Base-by-base conservation (phyloP, 2,329 filamentous ascomycete genomes). In the Pseudopyricularia javanii region DNA sequence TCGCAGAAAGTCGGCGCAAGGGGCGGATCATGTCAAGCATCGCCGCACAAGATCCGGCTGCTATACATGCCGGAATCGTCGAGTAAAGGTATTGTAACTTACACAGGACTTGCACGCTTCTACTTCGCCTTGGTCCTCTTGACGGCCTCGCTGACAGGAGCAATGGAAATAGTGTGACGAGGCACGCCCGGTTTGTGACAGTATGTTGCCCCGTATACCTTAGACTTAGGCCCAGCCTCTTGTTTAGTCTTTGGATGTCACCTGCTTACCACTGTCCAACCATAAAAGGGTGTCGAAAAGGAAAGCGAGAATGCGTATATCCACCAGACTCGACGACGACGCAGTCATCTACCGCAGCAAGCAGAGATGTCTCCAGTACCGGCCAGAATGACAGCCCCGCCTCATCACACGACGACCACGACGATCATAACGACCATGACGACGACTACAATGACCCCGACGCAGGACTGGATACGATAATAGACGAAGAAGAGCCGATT, bases 31-130 rank as follows among this genome's bases (percentile, higher is more conserved):
- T 62, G 86, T 94, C 59, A 97, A 97, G 68, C 91, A 97, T 66
- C 85, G 91, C 56, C 82, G 93, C 59, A 97, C 93, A 45, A 79
- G 93, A 60, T 96, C 90, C 57, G 93, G 93, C 28, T 98, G 93
- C 70, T 96, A 76, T 58, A 97, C 91, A 48, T 98, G 93, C 68
- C 80, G 93, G 55, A 85, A 84, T 61, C 80, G 93, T 59, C 81
- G 93, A 66, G 91, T 97, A 51, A 97, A 86, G 75, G 82, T 83
- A 71, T 50, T 14, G 20, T 15, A 40, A 43, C 33, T 47, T 43
- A 5, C 24, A 35, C 28, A 24, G 4, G 9, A 15, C 12, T 12
- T n/a, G n/a, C 35, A 7, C 7, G n/a, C n/a, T 7, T 49, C 47
- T 20, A 17, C 3, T 49, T 17, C 11, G 6, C 32, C 35, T 40